Evolutionary conservation across 176 grass and related monocot genomes (phyloP).

Genomic region (Aegilops speltoides): DNA sequence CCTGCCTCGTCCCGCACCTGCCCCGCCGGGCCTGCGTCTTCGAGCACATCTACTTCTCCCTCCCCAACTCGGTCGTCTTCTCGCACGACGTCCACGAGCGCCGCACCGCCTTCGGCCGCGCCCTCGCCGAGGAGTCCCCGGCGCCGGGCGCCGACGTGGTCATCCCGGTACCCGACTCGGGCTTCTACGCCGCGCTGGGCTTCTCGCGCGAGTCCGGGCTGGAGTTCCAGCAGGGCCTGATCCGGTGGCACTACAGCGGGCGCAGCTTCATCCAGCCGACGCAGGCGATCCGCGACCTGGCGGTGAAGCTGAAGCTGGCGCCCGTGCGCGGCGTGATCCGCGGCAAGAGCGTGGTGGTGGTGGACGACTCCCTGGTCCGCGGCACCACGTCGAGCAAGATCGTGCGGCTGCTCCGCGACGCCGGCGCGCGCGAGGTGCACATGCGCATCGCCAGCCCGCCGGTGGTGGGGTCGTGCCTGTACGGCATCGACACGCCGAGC

Average conservation of each 20-base stretch:
- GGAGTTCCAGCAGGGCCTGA: constrained; percentile 71
- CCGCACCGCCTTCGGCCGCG: constrained; percentile 62
- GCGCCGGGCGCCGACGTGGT: constrained; percentile 54
- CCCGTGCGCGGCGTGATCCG: constrained; percentile 55
- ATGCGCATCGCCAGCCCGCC: constrained; percentile 77
- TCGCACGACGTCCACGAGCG: constrained; percentile 67
- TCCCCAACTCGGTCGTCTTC: constrained; percentile 73
- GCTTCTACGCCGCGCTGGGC: constrained; percentile 71
- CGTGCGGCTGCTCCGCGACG: constrained; percentile 54
- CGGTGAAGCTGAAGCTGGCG: constrained; percentile 73
- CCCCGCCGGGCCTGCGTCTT: constrained; percentile 62
- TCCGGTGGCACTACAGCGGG: constrained; percentile 73
- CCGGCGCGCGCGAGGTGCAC: constrained; percentile 73
- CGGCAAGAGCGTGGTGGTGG: constrained; percentile 69
- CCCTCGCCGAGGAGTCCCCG: constrained; percentile 62
- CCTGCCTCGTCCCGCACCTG: constrained; percentile 48
- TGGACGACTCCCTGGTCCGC: constrained; percentile 80
- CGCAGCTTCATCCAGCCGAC: constrained; percentile 81
- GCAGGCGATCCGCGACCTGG: constrained; percentile 64
- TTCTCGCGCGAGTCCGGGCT: constrained; percentile 55
- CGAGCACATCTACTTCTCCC: constrained; percentile 76
- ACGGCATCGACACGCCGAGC: constrained; percentile 72
- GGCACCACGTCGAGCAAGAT: constrained; percentile 81
- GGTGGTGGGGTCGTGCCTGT: constrained; percentile 65
- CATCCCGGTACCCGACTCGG: constrained; percentile 72